Conservation (phyloP, 2,329 filamentous ascomycete species). For the Mollisiaceae sp. region DNA sequence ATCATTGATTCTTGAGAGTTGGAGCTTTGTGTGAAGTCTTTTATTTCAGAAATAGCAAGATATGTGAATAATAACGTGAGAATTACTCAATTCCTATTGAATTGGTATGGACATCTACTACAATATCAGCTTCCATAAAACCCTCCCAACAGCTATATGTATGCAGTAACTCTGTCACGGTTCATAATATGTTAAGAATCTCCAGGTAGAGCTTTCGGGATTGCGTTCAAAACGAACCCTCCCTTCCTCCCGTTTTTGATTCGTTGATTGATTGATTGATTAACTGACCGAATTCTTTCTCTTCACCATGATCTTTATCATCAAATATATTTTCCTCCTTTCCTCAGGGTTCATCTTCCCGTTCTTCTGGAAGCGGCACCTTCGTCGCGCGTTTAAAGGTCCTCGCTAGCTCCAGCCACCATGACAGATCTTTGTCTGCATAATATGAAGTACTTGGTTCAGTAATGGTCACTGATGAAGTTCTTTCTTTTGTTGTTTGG, state of each 20-base stretch:
- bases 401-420: slow-evolving; percentile 26
- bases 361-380: slow-evolving; percentile 21
- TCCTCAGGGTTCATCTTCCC: slow-evolving; percentile 6
- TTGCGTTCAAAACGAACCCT: no score
- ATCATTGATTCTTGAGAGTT: neutral
- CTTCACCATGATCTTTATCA: neutral
- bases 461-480: no score
- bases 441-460: neutral
- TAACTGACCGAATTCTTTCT: neutral
- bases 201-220: no score
- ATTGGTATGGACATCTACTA: no score
- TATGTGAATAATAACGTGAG: no score
- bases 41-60: neutral
- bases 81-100: no score
- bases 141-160: no score
- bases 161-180: no score
- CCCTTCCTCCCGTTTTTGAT: no score
- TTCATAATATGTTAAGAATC: no score
- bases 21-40: neutral
- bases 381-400: slow-evolving; percentile 21
- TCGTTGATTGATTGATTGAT: neutral
- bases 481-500: no score
- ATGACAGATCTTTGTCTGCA: slow-evolving; percentile 20
- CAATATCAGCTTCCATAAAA: no score
- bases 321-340: neutral